These are phyloP conservation scores for Teunomyces tritomae DNA, from an alignment of 805 yeast genomes.

Conservation along the genomic window DNA sequence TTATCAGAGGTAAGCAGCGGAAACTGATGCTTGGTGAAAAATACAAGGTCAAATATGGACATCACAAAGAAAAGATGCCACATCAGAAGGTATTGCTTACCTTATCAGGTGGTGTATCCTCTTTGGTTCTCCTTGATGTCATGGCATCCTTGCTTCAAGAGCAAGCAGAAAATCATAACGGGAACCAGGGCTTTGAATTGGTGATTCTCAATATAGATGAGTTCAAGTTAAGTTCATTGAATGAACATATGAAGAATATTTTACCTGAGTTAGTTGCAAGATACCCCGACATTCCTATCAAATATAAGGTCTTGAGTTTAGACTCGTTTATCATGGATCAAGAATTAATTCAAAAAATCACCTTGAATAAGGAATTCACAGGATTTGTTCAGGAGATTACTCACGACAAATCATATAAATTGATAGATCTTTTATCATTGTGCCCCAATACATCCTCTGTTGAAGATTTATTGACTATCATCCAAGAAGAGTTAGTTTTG, in stretches of 20 bases:
- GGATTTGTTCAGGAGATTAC: constrained; percentile 11
- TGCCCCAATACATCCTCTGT: constrained; percentile 57
- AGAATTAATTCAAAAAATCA: constrained; percentile 27
- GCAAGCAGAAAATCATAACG: constrained; percentile 60
- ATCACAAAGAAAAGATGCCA: constrained; percentile 28
- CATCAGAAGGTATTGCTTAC: constrained; percentile 54
- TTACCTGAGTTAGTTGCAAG: constrained; percentile 15
- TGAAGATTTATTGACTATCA: constrained; percentile 56
- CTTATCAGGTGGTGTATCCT: constrained; percentile 64
- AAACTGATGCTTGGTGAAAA: constrained; percentile 71
- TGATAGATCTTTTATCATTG: constrained; percentile 35
- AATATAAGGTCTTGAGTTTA: constrained; percentile 41
- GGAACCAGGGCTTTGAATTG: constrained; percentile 65
- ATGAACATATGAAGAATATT: constrained; percentile 13
- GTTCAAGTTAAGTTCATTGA: constrained; percentile 14
- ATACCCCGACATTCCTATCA: constrained; percentile 23
- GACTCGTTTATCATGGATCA: constrained; percentile 36
- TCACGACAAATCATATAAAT: constrained; percentile 10
- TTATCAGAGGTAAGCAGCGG: constrained; percentile 76
- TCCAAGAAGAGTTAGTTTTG: constrained; percentile 47
- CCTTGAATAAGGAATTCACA: constrained; percentile 28
- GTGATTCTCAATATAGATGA: constrained; percentile 51
- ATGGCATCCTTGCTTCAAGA: constrained; percentile 57
- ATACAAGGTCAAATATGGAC: constrained; percentile 67
- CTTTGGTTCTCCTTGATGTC: constrained; percentile 68